Conservation (phyloP, 805 yeast genomes). For the Ogataea haglerorum region DNA sequence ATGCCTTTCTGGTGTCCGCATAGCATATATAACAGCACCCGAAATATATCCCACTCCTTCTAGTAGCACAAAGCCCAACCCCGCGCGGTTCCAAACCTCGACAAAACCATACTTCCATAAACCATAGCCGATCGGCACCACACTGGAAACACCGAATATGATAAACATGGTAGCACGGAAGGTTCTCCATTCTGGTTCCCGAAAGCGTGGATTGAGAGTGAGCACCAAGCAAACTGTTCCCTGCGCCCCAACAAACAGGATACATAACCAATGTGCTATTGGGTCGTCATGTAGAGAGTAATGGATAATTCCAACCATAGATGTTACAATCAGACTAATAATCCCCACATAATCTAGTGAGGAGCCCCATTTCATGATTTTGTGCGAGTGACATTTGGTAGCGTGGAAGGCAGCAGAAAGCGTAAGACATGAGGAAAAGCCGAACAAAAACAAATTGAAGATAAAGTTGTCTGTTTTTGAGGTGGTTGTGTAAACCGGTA, state of each 20-base stretch:
- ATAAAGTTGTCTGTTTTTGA: conserved; percentile 37
- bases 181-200: conserved; percentile 70
- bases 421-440: conserved; percentile 43
- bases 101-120: conserved; percentile 43
- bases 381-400: conserved; percentile 46
- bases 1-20: conserved; percentile 71
- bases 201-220: conserved; percentile 63
- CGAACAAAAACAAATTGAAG: conserved; percentile 43
- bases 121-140: conserved; percentile 64
- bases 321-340: conserved; percentile 46
- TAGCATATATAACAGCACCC: conserved; percentile 80
- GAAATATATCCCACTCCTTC: conserved; percentile 74
- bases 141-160: conserved; percentile 73
- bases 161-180: conserved; percentile 77
- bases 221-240: conserved; percentile 62
- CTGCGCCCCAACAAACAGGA: conserved; percentile 44
- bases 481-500: conserved; percentile 27
- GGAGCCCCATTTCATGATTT: conserved; percentile 43
- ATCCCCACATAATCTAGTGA: conserved; percentile 56
- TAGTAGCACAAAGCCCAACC: conserved; percentile 55
- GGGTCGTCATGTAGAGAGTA: conserved; percentile 45
- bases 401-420: conserved; percentile 51
- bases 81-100: conserved; percentile 49
- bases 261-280: conserved; percentile 35
- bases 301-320: conserved; percentile 38